Evolutionary conservation across 2,329 filamentous ascomycete species (phyloP).

Genomic region (Fusarium sp.): DNA sequence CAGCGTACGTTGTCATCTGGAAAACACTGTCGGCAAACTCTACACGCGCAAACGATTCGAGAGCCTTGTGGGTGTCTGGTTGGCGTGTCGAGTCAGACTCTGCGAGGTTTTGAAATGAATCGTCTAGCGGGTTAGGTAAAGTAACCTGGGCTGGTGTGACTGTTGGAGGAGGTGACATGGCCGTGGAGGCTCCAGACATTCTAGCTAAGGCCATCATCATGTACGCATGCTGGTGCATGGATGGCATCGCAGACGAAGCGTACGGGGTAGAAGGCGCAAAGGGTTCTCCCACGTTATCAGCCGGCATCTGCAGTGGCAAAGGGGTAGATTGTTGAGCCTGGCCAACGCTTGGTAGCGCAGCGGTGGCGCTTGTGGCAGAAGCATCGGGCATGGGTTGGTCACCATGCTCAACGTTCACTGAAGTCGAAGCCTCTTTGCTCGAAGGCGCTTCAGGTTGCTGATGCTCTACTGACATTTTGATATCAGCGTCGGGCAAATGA

Average conservation of each 20-base stretch:
- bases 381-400: conserved; percentile 44
- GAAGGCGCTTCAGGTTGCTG: conserved; percentile 39
- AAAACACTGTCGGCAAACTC: conserved; percentile 81
- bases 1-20: conserved; percentile 80
- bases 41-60: conserved; percentile 71
- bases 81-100: conserved; percentile 52
- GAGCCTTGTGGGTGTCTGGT: conserved; percentile 54
- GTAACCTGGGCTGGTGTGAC: conserved; percentile 62
- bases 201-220: conserved; percentile 61
- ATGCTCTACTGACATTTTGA: conserved; percentile 30
- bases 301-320: conserved; percentile 32
- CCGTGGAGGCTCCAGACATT: conserved; percentile 53
- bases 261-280: conserved; percentile 52
- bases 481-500: conserved; percentile 19
- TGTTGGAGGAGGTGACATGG: conserved; percentile 58
- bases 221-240: conserved; percentile 55
- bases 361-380: conserved; percentile 21
- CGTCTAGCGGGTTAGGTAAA: conserved; percentile 54
- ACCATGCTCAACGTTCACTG: conserved; percentile 26
- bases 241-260: conserved; percentile 50
- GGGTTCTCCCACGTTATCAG: conserved; percentile 43
- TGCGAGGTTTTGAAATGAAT: conserved; percentile 47
- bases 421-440: conserved; percentile 20
- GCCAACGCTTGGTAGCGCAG: conserved; percentile 18
- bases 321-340: conserved; percentile 40